Conservation (phyloP, 2,329 filamentous ascomycete species). For the Colletotrichum navitas region DNA sequence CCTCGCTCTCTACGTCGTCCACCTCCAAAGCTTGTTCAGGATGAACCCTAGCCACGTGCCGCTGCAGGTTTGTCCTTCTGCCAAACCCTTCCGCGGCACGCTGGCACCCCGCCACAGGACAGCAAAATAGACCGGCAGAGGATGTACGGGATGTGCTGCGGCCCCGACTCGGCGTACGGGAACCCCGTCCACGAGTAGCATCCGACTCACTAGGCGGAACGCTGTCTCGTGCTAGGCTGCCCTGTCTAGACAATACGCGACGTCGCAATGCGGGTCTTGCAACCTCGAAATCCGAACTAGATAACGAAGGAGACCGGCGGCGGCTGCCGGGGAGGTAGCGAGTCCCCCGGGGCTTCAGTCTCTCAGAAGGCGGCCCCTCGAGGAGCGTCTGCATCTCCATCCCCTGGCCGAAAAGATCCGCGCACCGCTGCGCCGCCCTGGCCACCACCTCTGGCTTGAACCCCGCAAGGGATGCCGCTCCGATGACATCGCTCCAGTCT, state of each 20-base stretch:
- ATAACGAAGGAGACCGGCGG: background rate
- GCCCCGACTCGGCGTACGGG: conserved; percentile 32
- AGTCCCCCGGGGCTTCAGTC: conserved; percentile 28
- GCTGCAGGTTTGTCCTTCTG: conserved; percentile 52
- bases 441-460: conserved; percentile 75
- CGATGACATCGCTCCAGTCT: conserved; percentile 89
- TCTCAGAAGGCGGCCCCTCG: conserved; percentile 47
- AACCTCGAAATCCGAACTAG: conserved; percentile 24
- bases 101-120: conserved; percentile 54
- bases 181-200: conserved; percentile 1
- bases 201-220: conserved; percentile 36
- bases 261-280: conserved; percentile 44
- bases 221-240: conserved; percentile 48
- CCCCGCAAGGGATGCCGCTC: conserved; percentile 80
- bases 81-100: conserved; percentile 54
- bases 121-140: conserved; percentile 52
- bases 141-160: conserved; percentile 50
- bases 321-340: conserved; percentile 6
- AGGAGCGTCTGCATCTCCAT: conserved; percentile 74
- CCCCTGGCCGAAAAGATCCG: conserved; percentile 78
- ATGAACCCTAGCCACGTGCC: conserved; percentile 56
- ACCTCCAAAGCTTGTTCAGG: conserved; percentile 53
- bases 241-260: conserved; percentile 49
- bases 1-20: conserved; percentile 58
- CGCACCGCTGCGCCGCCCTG: conserved; percentile 79